These are phyloP conservation scores for Podospora tetraspora DNA, from an alignment of 495 filamentous ascomycete genomes.

Conservation along the genomic window DNA sequence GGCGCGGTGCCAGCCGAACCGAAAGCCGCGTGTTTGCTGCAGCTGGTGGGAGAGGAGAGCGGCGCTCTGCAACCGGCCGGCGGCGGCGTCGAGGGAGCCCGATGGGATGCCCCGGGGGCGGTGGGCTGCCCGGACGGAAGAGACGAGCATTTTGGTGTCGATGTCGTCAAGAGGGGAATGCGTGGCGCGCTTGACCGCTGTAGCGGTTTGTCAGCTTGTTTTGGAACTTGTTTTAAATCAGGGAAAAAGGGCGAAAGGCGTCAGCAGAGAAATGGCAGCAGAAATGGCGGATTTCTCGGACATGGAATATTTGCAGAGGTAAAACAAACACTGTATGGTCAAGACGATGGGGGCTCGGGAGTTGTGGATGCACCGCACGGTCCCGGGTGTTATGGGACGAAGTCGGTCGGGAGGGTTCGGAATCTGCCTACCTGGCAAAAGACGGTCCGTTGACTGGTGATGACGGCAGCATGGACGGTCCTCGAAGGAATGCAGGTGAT, in stretches of 20 bases:
- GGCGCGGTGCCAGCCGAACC: conserved; percentile 40
- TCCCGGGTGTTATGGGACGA: not conserved
- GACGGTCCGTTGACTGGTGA: not conserved
- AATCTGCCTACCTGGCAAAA: conserved; percentile 21
- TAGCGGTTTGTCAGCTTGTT: not conserved
- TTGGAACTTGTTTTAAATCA: not conserved
- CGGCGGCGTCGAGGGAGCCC: conserved; percentile 16
- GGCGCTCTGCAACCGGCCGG: conserved; percentile 14
- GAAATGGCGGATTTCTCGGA: not conserved
- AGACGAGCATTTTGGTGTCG: not conserved
- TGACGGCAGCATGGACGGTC: not conserved
- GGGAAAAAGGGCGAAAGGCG: not conserved
- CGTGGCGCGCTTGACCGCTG: not conserved
- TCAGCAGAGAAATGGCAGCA: not conserved
- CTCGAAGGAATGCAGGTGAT: conserved; percentile 14
- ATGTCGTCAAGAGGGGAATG: not conserved
- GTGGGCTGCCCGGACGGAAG: conserved; percentile 14
- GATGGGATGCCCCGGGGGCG: conserved; percentile 26
- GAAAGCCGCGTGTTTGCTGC: conserved; percentile 42
- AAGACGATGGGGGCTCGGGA: not conserved
- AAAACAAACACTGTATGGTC: not conserved
- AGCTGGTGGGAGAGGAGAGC: conserved; percentile 20
- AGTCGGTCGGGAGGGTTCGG: conserved; percentile 14
- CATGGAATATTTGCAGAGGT: not conserved
- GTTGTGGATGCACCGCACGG: not conserved